Evolutionary conservation across 2,329 filamentous ascomycete genomes (phyloP).

Genomic region (Penicillium verrucosum): DNA sequence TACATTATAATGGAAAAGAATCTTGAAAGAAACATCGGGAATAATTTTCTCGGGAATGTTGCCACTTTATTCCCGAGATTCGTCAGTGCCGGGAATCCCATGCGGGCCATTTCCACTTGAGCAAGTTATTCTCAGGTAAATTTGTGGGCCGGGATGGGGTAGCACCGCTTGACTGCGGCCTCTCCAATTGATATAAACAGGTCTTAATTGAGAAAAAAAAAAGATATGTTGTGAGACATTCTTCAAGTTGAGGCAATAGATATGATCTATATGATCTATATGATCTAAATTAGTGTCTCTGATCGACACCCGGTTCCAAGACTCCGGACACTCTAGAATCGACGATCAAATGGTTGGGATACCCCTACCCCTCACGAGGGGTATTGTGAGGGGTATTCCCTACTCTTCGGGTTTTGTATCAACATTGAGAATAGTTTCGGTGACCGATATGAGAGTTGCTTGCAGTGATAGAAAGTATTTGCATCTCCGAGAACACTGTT

Average conservation of each 20-base stretch:
- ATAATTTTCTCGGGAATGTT: slow-evolving; percentile 22
- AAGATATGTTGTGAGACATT: background rate
- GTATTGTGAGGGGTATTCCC: background rate
- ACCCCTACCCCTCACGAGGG: background rate
- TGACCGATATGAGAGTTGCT: background rate
- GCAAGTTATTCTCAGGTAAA: slow-evolving; percentile 21
- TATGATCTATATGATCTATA: no score
- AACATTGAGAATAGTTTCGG: background rate
- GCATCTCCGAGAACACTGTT: background rate
- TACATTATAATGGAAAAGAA: slow-evolving; percentile 22
- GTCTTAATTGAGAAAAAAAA: no score
- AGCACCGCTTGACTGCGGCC: background rate
- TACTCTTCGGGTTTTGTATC: background rate
- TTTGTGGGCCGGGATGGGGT: slow-evolving; percentile 15
- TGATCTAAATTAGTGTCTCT: background rate
- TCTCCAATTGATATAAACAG: background rate
- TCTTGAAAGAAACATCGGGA: slow-evolving; percentile 8
- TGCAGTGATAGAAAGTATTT: background rate
- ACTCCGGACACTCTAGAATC: background rate
- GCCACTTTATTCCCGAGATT: slow-evolving; percentile 23
- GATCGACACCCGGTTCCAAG: background rate
- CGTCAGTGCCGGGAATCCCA: slow-evolving; percentile 14
- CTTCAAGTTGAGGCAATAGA: background rate
- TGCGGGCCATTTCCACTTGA: background rate
- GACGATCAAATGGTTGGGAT: background rate